These are phyloP conservation scores for Candida sp. DNA, from an alignment of 1,139 yeast genomes.

Conservation along the genomic window DNA sequence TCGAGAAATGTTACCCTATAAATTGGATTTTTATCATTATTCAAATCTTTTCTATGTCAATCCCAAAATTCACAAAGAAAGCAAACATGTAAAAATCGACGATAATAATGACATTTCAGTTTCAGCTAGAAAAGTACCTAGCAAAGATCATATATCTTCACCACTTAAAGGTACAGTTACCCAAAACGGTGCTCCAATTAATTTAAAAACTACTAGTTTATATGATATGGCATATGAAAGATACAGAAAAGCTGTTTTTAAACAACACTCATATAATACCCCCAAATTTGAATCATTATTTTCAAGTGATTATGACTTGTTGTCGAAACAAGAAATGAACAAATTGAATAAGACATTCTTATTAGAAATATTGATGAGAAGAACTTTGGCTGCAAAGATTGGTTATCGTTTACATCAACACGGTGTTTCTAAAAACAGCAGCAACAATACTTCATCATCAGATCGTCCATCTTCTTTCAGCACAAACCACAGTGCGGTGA, in stretches of 20 bases:
- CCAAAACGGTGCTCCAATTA: slow-evolving; percentile 9
- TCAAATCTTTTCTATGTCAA: slow-evolving; percentile 14
- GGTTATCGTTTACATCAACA: slow-evolving; percentile 29
- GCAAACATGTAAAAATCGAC: slow-evolving; percentile 8
- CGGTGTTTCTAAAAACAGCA: slow-evolving; percentile 5
- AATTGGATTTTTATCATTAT: slow-evolving; percentile 24
- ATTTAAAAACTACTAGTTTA: slow-evolving; percentile 9
- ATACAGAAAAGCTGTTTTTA: slow-evolving; percentile 28
- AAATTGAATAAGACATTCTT: slow-evolving; percentile 28
- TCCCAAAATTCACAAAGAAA: slow-evolving; percentile 16
- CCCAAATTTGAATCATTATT: slow-evolving; percentile 27
- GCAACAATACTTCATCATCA: slow-evolving; percentile 1
- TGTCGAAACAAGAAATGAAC: slow-evolving; percentile 22
- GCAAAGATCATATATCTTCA: slow-evolving; percentile 10
- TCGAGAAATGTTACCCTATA: slow-evolving; percentile 26
- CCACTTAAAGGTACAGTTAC: slow-evolving; percentile 15
- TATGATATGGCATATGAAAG: slow-evolving; percentile 18
- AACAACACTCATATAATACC: slow-evolving; percentile 15
- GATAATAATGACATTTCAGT: slow-evolving; percentile 2
- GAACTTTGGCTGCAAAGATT: slow-evolving; percentile 44
- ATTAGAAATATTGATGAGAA: slow-evolving; percentile 35
- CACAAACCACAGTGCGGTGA: not conserved
- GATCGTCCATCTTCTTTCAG: slow-evolving; percentile 4
- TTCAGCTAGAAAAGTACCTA: slow-evolving; percentile 6
- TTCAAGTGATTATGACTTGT: slow-evolving; percentile 25